Evolutionary conservation across 768 basidiomycete species (phyloP), one percentile per base, ranked within the genome.

Genomic region (Hemileccinum rubropunctum): DNA sequence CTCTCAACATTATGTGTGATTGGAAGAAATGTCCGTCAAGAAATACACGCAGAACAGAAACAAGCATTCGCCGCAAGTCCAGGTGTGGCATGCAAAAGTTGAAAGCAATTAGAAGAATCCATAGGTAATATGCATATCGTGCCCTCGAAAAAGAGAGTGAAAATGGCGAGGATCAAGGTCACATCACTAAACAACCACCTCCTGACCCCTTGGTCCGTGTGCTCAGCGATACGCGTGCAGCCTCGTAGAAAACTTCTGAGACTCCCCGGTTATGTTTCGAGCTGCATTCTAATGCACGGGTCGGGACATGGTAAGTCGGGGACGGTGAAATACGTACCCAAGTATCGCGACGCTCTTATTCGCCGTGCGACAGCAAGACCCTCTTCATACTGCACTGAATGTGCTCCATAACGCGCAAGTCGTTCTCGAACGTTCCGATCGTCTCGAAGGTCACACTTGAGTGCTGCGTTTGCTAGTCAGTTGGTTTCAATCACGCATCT

Each of bases 251-350:
- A 9, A 95, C 93, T 65, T 98, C 95, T 26, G 82, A 77, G 11
- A 98, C 94, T 4, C 95, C 95, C 42, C 95, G 82, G 58, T 97
- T 95, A 62, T 95, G 93, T 69, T 98, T 98, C 8, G 95, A 94
- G 56, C 93, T 95, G 65, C 95, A 98, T 76, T 98, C 95, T 97
- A 23, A 47, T 28, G 37, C 39, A 26, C 32, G 8, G 11, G 23
- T 34, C 28, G 30, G 32, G 11, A 11, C 6, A 5, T 15, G 12
- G 18, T 49, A 44, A 50, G 39, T 32, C 21, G 33, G 13, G 28
- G n/a, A 23, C 23, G 5, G 23, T 26, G 20, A 33, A 38, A 45
- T n/a, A 74, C 80, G 30, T 52, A 92, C 93, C 95, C 2, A 98
- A 79, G 71, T 98, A 98, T 30, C 95, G 82, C 42, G 86, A 91